Conservation (phyloP, 345 rosid genomes). For the Salix brachista region DNA sequence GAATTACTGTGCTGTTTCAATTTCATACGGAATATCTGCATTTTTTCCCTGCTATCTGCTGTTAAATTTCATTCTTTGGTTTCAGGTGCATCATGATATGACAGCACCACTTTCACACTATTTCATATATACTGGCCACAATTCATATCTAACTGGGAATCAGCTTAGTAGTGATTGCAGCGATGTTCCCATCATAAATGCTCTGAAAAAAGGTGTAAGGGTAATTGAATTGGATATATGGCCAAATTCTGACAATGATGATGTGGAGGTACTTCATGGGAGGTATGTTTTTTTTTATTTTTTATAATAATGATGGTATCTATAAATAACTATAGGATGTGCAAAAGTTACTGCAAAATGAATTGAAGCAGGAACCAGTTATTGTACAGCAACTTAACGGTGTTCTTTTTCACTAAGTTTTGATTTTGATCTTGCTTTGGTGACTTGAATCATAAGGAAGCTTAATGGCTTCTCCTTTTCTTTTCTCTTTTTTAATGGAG, state of each 20-base stretch:
- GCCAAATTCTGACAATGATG: conserved; percentile 69
- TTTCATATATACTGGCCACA: conserved; percentile 87
- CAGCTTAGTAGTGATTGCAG: conserved; percentile 95
- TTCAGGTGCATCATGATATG: conserved; percentile 89
- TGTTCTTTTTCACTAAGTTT: background rate
- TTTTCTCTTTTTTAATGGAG: background rate
- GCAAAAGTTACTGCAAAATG: background rate
- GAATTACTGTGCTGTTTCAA: background rate
- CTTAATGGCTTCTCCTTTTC: too few relatives aligned
- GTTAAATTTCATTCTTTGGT: background rate
- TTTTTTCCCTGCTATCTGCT: background rate
- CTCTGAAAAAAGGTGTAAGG: conserved; percentile 70
- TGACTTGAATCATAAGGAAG: background rate
- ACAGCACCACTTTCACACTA: conserved; percentile 82
- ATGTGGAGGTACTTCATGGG: conserved; percentile 86
- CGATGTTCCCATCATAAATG: conserved; percentile 77
- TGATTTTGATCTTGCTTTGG: background rate
- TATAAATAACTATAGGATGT: background rate
- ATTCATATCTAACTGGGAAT: conserved; percentile 88
- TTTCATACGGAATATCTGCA: background rate
- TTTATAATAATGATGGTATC: background rate
- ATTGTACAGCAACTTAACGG: background rate
- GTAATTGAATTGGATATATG: conserved; percentile 93
- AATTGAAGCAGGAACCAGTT: background rate
- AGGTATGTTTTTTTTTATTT: conserved; percentile 42